Conservation (phyloP, 805 yeast genomes). For the Ogataea philodendri region DNA sequence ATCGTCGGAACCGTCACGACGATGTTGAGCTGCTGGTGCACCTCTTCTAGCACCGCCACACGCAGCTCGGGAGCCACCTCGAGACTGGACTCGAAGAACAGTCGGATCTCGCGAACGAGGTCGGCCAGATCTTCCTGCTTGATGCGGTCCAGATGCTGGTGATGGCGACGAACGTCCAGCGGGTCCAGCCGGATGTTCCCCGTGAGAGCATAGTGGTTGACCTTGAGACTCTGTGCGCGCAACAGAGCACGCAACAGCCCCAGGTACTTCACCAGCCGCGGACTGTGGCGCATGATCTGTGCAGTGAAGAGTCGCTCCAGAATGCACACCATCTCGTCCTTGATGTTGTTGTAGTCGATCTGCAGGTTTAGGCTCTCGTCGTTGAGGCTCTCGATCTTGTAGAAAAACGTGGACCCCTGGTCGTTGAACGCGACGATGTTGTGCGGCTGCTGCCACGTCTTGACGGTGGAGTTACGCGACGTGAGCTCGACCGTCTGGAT, state of each 20-base stretch:
- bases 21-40: constrained; percentile 35
- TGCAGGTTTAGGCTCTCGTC: constrained; percentile 41
- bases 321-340: constrained; percentile 41
- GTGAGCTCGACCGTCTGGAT: constrained; percentile 40
- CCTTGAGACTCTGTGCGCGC: constrained; percentile 22
- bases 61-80: constrained; percentile 5
- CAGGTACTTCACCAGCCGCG: constrained; percentile 23
- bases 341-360: constrained; percentile 46
- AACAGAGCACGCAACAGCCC: constrained; percentile 24
- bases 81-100: constrained; percentile 16
- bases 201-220: constrained; percentile 31
- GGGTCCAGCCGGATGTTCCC: constrained; percentile 17
- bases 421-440: constrained; percentile 57
- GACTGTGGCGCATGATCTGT: constrained; percentile 7
- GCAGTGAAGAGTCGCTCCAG: constrained; percentile 25
- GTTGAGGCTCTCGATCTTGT: constrained; percentile 40
- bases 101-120: constrained; percentile 12
- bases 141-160: constrained; percentile 13
- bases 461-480: constrained; percentile 22
- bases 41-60: constrained; percentile 3
- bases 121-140: constrained; percentile 13
- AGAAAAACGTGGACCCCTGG: constrained; percentile 67
- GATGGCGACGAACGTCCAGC: constrained; percentile 12
- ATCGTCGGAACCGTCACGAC: constrained; percentile 62
- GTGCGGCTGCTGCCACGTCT: constrained; percentile 34